Evolutionary conservation across 2,329 filamentous ascomycete species (phyloP), one percentile per base, ranked within the genome.

Genomic region (Stagonosporopsis rhizophila): DNA sequence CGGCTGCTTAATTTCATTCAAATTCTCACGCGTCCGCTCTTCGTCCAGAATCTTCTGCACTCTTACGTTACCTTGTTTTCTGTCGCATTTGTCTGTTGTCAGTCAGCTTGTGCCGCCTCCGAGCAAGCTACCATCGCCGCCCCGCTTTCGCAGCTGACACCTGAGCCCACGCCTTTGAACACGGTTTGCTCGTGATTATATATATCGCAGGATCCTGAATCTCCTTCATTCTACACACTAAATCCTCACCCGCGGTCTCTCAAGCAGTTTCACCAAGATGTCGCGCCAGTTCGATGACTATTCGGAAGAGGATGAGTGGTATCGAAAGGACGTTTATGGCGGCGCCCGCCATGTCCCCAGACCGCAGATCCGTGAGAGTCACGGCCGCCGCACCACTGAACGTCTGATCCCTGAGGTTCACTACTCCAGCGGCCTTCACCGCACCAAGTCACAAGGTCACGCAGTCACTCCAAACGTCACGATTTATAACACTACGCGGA

Each of bases 401-500:
- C 69, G 70, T 19, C 64, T 76, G 22, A 56, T 50, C 12, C 74
- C 73, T 1, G 68, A 74, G 40, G 59, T 58, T 17, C 61, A 65
- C 49, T 74, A 66, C 35, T 59, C 65, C 1, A 60, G 63, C 38
- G 71, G 72, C 38, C 74, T 80, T 15, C 75, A 80, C 45, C 77
- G 80, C 50, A 78, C 77, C 44, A 75, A 78, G 55, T 81, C 79
- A 15, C 74, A 76, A 38, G 79, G 80, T 40, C 74, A 78, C 51
- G 61, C 71, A 22, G 78, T 78, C 14, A 70, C 70, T n/a, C 79
- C 79, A 17, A 75, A 78, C 42, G 75, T 81, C 59, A 79, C 78
- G 62, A 79, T 81, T 58, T 77, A 79, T 71, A 80, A 80, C 65
- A 77, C 76, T 51, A 75, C 76, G 50, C 71, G 71, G 48, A 73